Evolutionary conservation across 305 asterid species (phyloP).

Genomic region (Vinca major): DNA sequence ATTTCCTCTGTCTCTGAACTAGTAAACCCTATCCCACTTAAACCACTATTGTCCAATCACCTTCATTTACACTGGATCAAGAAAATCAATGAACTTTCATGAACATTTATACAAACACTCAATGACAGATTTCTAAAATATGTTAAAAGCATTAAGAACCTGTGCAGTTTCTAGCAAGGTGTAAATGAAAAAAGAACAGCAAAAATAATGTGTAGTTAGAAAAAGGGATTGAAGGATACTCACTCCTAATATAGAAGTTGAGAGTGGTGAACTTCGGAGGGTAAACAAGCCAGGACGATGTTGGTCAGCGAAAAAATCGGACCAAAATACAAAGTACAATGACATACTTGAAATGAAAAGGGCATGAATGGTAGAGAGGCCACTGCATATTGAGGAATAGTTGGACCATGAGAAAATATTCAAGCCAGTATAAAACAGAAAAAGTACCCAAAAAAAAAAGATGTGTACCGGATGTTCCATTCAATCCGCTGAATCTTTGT

Average conservation of each 20-base stretch:
- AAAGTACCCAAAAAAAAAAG: constrained; percentile 6
- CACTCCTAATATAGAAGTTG: constrained; percentile 85
- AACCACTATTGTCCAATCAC: neutral
- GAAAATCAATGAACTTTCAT: neutral
- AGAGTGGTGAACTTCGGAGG: constrained; percentile 55
- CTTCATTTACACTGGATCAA: neutral
- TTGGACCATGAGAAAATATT: constrained; percentile 36
- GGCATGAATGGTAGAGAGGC: constrained; percentile 85
- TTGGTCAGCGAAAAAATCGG: constrained; percentile 66
- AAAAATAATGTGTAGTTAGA: neutral
- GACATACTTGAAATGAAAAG: constrained; percentile 63
- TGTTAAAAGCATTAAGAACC: neutral
- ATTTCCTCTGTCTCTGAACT: neutral
- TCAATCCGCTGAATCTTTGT: constrained; percentile 73
- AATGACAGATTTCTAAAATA: neutral
- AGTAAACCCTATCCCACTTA: neutral
- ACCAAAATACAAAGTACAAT: constrained; percentile 81
- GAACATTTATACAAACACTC: neutral
- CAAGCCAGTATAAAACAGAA: neutral
- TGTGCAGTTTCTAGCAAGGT: neutral
- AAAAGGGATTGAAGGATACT: constrained; percentile 17
- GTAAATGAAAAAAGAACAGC: neutral
- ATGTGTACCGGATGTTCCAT: constrained; percentile 84
- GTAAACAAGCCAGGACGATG: constrained; percentile 47
- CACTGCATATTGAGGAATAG: constrained; percentile 46